phyloP scores from a whole-genome alignment of 352 stramenopile genomes.

The Pythium volutum region DNA sequence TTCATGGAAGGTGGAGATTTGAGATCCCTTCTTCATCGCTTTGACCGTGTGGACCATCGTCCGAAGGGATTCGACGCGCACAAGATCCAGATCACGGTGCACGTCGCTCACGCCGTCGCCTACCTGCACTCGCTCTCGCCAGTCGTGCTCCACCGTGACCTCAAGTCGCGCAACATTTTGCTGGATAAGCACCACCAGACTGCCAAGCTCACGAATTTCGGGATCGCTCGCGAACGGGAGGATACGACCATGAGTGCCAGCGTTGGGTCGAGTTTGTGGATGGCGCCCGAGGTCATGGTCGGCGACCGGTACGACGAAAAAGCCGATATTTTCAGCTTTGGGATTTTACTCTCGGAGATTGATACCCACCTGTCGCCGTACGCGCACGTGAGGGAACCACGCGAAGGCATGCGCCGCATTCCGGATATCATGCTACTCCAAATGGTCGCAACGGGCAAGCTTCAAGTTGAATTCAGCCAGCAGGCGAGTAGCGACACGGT shows the following conservation, averaged over 20 bases:
- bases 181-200: conserved; percentile 19
- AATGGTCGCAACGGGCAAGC: background rate
- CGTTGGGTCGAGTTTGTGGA: conserved; percentile 40
- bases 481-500: no score
- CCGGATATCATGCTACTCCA: background rate
- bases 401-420: no score
- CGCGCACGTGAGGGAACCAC: conserved; percentile 9
- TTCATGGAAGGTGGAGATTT: conserved; percentile 44
- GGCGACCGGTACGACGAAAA: conserved; percentile 26
- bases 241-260: conserved; percentile 35
- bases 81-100: conserved; percentile 39
- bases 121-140: conserved; percentile 38
- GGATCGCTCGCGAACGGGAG: conserved; percentile 28
- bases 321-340: conserved; percentile 26
- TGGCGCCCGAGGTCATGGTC: conserved; percentile 38
- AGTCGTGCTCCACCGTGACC: conserved; percentile 36
- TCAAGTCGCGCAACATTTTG: conserved; percentile 51
- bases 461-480: no score
- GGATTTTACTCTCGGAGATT: conserved; percentile 25
- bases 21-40: conserved; percentile 22
- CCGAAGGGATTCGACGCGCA: conserved; percentile 24
- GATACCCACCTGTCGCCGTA: conserved; percentile 23
- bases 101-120: conserved; percentile 29
- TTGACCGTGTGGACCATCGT: conserved; percentile 3
- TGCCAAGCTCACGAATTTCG: conserved; percentile 49